Evolutionary conservation across 2,329 filamentous ascomycete genomes (phyloP).

Genomic region (Exophiala phaeomuriformis): DNA sequence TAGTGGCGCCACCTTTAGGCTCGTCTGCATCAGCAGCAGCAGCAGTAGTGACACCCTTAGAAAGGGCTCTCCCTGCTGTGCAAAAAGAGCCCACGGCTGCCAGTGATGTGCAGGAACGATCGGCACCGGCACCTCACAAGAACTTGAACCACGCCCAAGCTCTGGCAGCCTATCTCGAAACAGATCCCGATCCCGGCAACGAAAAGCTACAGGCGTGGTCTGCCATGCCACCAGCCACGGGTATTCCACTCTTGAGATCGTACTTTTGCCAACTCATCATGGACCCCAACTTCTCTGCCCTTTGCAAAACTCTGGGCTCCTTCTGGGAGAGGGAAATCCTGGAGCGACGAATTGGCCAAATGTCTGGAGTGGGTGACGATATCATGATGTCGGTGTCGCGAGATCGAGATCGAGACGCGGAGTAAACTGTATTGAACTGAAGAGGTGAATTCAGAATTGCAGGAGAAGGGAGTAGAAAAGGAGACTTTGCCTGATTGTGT

Average conservation of each 20-base stretch:
- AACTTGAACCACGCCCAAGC: not conserved
- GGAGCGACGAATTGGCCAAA: constrained; percentile 1
- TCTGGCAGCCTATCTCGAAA: not conserved
- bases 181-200: not conserved
- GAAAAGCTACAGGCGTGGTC: constrained; percentile 3
- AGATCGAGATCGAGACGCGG: not conserved
- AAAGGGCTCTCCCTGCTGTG: too few species aligned
- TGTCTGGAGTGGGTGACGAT: not conserved
- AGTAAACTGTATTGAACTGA: not conserved
- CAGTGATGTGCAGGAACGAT: too few species aligned
- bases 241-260: constrained; percentile 24
- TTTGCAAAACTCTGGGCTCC: constrained; percentile 38
- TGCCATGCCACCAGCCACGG: not conserved
- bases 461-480: too few species aligned
- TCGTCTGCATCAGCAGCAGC: not conserved
- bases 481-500: too few species aligned
- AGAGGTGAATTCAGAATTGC: too few species aligned
- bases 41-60: not conserved
- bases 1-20: not conserved
- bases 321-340: constrained; percentile 30
- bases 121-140: not conserved
- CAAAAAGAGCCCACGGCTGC: too few species aligned
- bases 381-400: not conserved
- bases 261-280: constrained; percentile 40
- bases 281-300: constrained; percentile 35